Conservation (phyloP, 805 yeast genomes). For the Suhomyces tanzawaensis region DNA sequence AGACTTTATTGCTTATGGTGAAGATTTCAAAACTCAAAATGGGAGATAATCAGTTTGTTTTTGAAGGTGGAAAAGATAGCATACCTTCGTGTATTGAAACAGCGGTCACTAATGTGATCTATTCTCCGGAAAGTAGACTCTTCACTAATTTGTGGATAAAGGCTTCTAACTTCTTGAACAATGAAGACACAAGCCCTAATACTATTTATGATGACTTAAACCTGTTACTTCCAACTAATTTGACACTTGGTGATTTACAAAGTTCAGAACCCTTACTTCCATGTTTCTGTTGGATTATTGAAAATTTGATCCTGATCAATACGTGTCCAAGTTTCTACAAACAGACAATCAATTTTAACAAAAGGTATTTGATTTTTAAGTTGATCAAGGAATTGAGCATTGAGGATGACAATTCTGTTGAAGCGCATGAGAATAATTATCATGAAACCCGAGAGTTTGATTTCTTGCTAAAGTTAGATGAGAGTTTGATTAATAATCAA, state of each 20-base stretch:
- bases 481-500: slow-evolving; percentile 31
- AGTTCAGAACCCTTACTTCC: slow-evolving; percentile 58
- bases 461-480: slow-evolving; percentile 49
- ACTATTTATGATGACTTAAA: slow-evolving; percentile 26
- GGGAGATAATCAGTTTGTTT: slow-evolving; percentile 43
- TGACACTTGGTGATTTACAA: slow-evolving; percentile 26
- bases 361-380: slow-evolving; percentile 44
- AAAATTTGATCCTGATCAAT: slow-evolving; percentile 63
- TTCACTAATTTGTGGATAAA: slow-evolving; percentile 68
- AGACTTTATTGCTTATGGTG: slow-evolving; percentile 60
- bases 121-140: slow-evolving; percentile 76
- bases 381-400: slow-evolving; percentile 38
- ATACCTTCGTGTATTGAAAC: slow-evolving; percentile 85
- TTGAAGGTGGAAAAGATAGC: slow-evolving; percentile 32
- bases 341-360: slow-evolving; percentile 77
- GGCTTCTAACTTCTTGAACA: slow-evolving; percentile 41
- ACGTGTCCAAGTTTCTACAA: slow-evolving; percentile 74
- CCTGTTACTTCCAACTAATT: slow-evolving; percentile 28
- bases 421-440: slow-evolving; percentile 19
- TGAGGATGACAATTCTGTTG: slow-evolving; percentile 31
- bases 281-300: slow-evolving; percentile 89
- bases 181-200: slow-evolving; percentile 8
- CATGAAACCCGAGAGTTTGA: slow-evolving; percentile 47
- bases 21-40: slow-evolving; percentile 68
- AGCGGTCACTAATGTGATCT: slow-evolving; percentile 67